Percentiles rank a stretch among this genome's conserved stretches.
Conservation (phyloP, 148 eudicot species). For the Gaultheria prostrata region DNA sequence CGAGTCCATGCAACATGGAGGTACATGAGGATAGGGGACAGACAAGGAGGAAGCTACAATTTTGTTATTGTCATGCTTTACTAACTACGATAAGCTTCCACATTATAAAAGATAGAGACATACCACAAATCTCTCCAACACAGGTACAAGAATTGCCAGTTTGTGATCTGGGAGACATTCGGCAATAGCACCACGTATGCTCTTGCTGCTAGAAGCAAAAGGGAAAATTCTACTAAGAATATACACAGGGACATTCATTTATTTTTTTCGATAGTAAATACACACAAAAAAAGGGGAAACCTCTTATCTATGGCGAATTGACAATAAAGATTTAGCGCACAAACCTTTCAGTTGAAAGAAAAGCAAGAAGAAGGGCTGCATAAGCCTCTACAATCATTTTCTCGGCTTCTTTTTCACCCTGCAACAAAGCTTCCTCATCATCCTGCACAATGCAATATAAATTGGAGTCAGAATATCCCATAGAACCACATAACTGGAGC, state of each 20-base stretch:
- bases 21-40: not conserved
- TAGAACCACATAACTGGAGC: not conserved
- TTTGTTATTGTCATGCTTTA: not conserved
- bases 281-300: slow-evolving; percentile 2
- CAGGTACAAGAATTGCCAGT: slow-evolving; percentile 77
- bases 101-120: slow-evolving; percentile 19
- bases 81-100: not conserved
- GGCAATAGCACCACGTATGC: slow-evolving; percentile 67
- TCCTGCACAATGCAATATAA: slow-evolving; percentile 48
- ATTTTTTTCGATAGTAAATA: not conserved
- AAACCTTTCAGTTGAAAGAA: slow-evolving; percentile 89
- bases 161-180: slow-evolving; percentile 69
- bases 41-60: not conserved
- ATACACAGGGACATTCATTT: slow-evolving; percentile 6
- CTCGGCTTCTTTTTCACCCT: slow-evolving; percentile 98
- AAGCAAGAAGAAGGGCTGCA: slow-evolving; percentile 89
- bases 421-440: slow-evolving; percentile 62
- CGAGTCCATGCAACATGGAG: too few species aligned
- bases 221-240: slow-evolving; percentile 14
- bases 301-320: not conserved
- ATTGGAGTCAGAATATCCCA: not conserved
- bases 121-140: slow-evolving; percentile 99
- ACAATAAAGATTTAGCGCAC: slow-evolving; percentile 10
- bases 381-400: slow-evolving; percentile 96
- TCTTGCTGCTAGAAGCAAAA: slow-evolving; percentile 43